These are phyloP conservation scores for Senecio squalidus DNA, from an alignment of 140 eudicot species.

Conservation along the genomic window DNA sequence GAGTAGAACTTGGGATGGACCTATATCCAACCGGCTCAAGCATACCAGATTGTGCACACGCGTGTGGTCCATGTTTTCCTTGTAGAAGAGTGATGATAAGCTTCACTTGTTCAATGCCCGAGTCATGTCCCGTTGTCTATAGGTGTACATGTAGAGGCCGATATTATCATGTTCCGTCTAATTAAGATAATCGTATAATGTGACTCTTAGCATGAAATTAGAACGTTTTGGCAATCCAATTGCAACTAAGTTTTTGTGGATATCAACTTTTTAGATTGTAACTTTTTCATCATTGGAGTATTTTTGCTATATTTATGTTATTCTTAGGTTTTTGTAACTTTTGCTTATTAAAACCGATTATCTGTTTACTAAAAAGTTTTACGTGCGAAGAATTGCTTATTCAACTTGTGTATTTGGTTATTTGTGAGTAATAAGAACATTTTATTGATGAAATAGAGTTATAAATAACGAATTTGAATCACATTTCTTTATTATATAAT, in stretches of 20 bases:
- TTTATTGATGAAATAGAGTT: too few species aligned
- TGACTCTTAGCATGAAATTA: not conserved
- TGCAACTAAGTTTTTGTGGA: conserved; percentile 27
- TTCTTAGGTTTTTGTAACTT: too few species aligned
- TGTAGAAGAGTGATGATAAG: conserved; percentile 89
- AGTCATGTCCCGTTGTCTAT: conserved; percentile 85
- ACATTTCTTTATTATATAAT: too few species aligned
- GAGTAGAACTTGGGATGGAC: conserved; percentile 39
- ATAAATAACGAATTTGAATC: too few species aligned
- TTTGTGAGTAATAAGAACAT: too few species aligned
- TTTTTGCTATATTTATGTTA: conserved; percentile 1
- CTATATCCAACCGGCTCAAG: conserved; percentile 86
- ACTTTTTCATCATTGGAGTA: not conserved
- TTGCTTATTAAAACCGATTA: too few species aligned
- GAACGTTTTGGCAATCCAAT: conserved; percentile 9
- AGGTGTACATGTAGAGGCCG: conserved; percentile 77
- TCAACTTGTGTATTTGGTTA: too few species aligned
- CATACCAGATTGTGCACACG: conserved; percentile 87
- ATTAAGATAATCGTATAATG: too few species aligned
- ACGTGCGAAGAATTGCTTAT: too few species aligned
- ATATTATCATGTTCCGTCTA: conserved; percentile 88
- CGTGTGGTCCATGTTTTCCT: conserved; percentile 82
- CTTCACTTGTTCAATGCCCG: conserved; percentile 61
- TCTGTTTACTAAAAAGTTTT: too few species aligned
- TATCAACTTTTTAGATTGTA: conserved; percentile 12